Base-by-base conservation (phyloP, 2,329 filamentous ascomycete species). In the Cladosporium sphaerospermum region DNA sequence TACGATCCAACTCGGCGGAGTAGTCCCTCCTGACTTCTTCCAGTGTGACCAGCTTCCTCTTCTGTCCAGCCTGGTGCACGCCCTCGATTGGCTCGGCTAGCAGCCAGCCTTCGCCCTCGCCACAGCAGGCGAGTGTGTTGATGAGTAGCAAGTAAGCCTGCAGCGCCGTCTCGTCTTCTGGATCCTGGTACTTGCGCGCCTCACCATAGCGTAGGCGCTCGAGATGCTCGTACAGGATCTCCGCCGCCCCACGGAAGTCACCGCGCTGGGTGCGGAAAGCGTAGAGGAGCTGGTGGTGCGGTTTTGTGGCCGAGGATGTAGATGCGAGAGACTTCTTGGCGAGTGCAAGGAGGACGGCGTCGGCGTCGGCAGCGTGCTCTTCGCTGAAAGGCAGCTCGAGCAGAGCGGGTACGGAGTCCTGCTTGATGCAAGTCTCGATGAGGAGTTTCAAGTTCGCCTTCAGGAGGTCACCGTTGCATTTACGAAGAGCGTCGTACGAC, bases 251-350 rank as follows among this genome's bases (percentile, higher is more conserved):
- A 42, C 92, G 88, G 76, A 90, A 95, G 72, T 97, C 88, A 63
- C 83, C 83, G 60, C 85, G 85, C 57, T 84, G 84, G 59, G 96
- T 85, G 48, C 93, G 84, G 82, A 92, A 96, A 3, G 91, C 85
- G 68, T 96, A 96, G 45, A 97, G 81, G 53, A 96, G 86, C 63
- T 92, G 88, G 66, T 93, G 88, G 66, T 91, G 95, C 3, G 89
- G 87, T 0, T 83, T 79, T 9, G 57, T 56, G 5, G 53, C 28
- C 8, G 53, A 54, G 31, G 64, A 60, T 33, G 68, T 70, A 28
- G 73, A 76, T 53, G 89, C 86, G 41, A 82, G 75, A 34, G 85
- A 82, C 53, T 81, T 80, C 58, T 81, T 81, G 66, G 88, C 89
- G 62, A 88, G 82, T 34, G 84, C 81, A 6, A 81, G 75, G 9